Conservation (phyloP, 345 rosid species). For the Gynandropsis gynandra region DNA sequence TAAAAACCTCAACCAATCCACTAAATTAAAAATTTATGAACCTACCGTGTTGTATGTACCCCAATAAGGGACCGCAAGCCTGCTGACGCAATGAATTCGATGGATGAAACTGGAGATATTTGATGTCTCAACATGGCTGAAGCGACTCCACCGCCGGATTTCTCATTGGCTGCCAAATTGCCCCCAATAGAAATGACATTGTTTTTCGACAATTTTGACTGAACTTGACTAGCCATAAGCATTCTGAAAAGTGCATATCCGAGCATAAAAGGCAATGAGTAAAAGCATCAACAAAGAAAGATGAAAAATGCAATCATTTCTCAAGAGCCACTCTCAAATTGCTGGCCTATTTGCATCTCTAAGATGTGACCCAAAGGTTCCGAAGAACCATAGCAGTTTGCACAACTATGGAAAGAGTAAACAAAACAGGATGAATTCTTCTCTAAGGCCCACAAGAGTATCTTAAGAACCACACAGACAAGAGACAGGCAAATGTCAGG, state of each 20-base stretch:
- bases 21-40: constrained; percentile 15
- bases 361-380: neutral
- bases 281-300: constrained; percentile 13
- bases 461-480: constrained; percentile 9
- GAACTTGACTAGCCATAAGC: constrained; percentile 84
- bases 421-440: neutral
- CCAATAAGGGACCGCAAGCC: constrained; percentile 74
- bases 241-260: constrained; percentile 39
- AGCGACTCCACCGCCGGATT: constrained; percentile 71
- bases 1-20: constrained; percentile 8
- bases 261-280: constrained; percentile 19
- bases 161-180: constrained; percentile 61
- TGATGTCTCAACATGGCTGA: constrained; percentile 55
- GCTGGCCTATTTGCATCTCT: neutral
- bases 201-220: constrained; percentile 70
- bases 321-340: neutral
- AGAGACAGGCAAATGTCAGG: neutral
- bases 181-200: constrained; percentile 65
- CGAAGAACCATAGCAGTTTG: too few species aligned
- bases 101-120: constrained; percentile 65
- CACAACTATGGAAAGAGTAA: neutral
- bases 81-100: constrained; percentile 69
- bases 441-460: neutral
- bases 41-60: constrained; percentile 71
- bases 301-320: neutral